phyloP scores from a whole-genome alignment of 495 filamentous ascomycete species.

The Aspergillus cristatus region DNA sequence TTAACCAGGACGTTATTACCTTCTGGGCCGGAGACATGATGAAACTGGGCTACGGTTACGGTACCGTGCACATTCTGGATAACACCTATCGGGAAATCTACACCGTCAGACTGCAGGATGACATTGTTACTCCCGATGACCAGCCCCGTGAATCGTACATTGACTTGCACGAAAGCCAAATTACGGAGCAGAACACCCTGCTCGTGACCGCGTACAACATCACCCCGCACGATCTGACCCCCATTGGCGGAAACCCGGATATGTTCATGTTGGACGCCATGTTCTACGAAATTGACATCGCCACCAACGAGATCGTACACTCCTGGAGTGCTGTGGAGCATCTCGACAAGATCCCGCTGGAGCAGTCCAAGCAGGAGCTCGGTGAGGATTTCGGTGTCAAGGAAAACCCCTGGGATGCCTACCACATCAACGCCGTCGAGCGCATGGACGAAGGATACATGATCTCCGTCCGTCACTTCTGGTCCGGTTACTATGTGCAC shows the following conservation, averaged over 20 bases:
- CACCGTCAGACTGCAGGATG: slow-evolving; percentile 19
- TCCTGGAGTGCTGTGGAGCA: slow-evolving; percentile 26
- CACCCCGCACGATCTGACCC: slow-evolving; percentile 37
- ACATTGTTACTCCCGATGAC: slow-evolving; percentile 22
- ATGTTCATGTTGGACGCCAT: slow-evolving; percentile 39
- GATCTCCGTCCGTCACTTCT: slow-evolving; percentile 29
- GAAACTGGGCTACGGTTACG: slow-evolving; percentile 23
- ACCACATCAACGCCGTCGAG: slow-evolving; percentile 31
- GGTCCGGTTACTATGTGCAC: slow-evolving; percentile 26
- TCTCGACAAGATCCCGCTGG: slow-evolving; percentile 13
- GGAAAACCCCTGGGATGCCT: slow-evolving; percentile 31
- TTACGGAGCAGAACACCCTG: slow-evolving; percentile 40
- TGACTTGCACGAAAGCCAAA: slow-evolving; percentile 40
- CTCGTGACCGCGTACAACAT: slow-evolving; percentile 47
- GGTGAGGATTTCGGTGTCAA: slow-evolving; percentile 13
- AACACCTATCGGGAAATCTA: slow-evolving; percentile 31
- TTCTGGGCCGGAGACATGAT: slow-evolving; percentile 30
- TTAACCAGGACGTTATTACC: slow-evolving; percentile 24
- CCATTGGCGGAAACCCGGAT: slow-evolving; percentile 29
- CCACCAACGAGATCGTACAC: slow-evolving; percentile 26
- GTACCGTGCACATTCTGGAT: slow-evolving; percentile 28
- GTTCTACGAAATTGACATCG: slow-evolving; percentile 36
- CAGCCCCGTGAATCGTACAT: slow-evolving; percentile 21
- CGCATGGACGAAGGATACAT: slow-evolving; percentile 27
- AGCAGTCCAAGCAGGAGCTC: slow-evolving; percentile 11